phyloP scores from a whole-genome alignment of 1,284 basidiomycete species.

The Irpex sp. region DNA sequence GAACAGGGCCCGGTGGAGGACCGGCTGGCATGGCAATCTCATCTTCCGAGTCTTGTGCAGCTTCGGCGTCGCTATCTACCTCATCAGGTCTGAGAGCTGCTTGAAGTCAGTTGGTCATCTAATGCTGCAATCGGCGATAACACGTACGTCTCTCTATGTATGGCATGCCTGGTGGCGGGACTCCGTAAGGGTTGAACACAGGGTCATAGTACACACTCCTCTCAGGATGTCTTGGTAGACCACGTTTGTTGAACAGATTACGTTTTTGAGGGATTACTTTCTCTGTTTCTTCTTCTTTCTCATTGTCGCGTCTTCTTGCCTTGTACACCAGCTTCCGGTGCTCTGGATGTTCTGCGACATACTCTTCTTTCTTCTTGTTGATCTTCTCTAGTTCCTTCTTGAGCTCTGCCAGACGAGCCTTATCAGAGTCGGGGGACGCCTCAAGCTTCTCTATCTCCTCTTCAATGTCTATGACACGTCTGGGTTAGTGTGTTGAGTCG shows the following conservation, averaged over 20 bases:
- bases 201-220: slow-evolving; percentile 91
- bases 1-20: slow-evolving; percentile 53
- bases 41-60: slow-evolving; percentile 40
- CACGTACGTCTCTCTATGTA: slow-evolving; percentile 81
- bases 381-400: slow-evolving; percentile 79
- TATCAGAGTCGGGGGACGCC: slow-evolving; percentile 43
- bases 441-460: slow-evolving; percentile 68
- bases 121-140: neutral
- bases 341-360: slow-evolving; percentile 88
- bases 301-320: slow-evolving; percentile 38
- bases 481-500: neutral
- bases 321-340: slow-evolving; percentile 75
- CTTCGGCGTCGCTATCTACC: slow-evolving; percentile 52
- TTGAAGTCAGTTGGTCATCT: neutral
- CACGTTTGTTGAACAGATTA: slow-evolving; percentile 76
- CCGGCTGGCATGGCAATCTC: slow-evolving; percentile 73
- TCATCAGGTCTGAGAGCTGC: slow-evolving; percentile 62
- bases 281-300: slow-evolving; percentile 34
- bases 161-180: slow-evolving; percentile 96
- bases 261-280: slow-evolving; percentile 43
- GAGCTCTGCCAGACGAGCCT: slow-evolving; percentile 57
- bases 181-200: slow-evolving; percentile 91
- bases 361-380: slow-evolving; percentile 84
- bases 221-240: slow-evolving; percentile 81
- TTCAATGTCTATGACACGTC: slow-evolving; percentile 54